phyloP scores from a whole-genome alignment of 2,329 filamentous ascomycete species.

The Verticillium nonalfalfae region DNA sequence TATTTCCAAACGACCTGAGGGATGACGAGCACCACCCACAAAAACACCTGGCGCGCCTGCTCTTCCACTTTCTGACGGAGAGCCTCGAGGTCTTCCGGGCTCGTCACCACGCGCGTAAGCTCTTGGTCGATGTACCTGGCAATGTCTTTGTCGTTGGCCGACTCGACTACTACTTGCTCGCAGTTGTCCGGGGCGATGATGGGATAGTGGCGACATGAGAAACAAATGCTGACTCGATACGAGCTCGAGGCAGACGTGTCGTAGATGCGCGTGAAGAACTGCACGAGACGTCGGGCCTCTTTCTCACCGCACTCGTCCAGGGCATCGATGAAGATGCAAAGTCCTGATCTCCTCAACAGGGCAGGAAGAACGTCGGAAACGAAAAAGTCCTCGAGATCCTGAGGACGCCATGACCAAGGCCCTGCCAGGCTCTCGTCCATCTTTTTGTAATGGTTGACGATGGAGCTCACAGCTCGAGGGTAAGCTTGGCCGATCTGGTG shows the following conservation, averaged over 20 bases:
- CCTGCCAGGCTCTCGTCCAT: background rate
- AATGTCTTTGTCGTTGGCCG: constrained; percentile 23
- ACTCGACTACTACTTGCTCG: constrained; percentile 20
- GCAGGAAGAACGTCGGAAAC: constrained; percentile 9
- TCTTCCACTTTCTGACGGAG: constrained; percentile 13
- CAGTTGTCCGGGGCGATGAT: constrained; percentile 13
- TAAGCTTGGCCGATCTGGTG: constrained; percentile 15
- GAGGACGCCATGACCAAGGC: constrained; percentile 18
- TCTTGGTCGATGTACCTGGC: constrained; percentile 16
- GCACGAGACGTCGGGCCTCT: constrained; percentile 12
- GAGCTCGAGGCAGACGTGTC: constrained; percentile 12
- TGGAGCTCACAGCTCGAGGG: background rate
- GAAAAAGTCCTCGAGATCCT: background rate
- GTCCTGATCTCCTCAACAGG: constrained; percentile 9
- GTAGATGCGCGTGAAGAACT: constrained; percentile 15
- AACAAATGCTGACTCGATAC: constrained; percentile 18
- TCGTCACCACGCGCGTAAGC: constrained; percentile 7
- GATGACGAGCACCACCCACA: constrained; percentile 26
- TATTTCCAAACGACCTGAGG: constrained; percentile 11
- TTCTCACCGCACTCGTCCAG: constrained; percentile 25
- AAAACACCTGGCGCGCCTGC: constrained; percentile 24
- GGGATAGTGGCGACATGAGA: constrained; percentile 25
- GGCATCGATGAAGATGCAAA: constrained; percentile 26
- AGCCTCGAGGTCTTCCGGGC: constrained; percentile 7
- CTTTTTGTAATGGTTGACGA: background rate